Base-by-base conservation (phyloP, 306 rosid species). In the Spatholobus suberectus region DNA sequence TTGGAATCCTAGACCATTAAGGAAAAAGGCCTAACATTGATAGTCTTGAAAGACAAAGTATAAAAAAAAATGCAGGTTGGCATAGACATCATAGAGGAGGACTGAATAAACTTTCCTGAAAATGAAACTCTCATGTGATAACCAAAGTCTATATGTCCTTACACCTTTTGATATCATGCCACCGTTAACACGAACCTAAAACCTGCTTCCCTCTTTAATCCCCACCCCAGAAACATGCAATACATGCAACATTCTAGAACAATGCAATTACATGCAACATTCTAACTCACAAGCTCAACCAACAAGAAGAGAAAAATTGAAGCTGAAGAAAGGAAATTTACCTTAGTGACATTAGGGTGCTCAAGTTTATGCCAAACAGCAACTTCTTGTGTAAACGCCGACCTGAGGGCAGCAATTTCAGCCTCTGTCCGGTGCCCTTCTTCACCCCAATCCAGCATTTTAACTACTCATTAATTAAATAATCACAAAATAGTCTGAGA, bases 351-450 rank as follows among this genome's bases (percentile, higher is more conserved):
- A 85, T 93, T 91, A 34, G 97, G 96, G 80, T 93, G 98, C 23
- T 92, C 92, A 35, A 94, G 96, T 86, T 90, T 94, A 92, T 94
- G 98, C 98, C 98, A 94, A 62, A 94, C 98, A 70, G 89, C 94
- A 84, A 94, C 98, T 92, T 94, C 97, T 82, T 94, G 96, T 3
- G 86, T 89, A 80, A 94, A 94, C n/a, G 97, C 96, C 0, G 97
- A 86, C 84, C 98, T 90, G 69, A 94, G 88, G 73, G 97, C 80
- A 84, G 90, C 81, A 73, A 92, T 88, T 89, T 94, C 97, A 80
- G 94, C 88, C 10, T 94, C 97, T 1, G 98, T 88, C 89, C 97
- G 86, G 83, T 91, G 92, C 73, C 98, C 97, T 86, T 94, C 98
- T 90, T 94, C 98, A 66, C 98, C 98, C 97, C 94, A 94, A 69